A percentile compares a stretch with the other conserved stretches of the same genome.
phyloP scores from a whole-genome alignment of 2,329 filamentous ascomycete genomes.

The Neophaeococcomyces aloes region DNA sequence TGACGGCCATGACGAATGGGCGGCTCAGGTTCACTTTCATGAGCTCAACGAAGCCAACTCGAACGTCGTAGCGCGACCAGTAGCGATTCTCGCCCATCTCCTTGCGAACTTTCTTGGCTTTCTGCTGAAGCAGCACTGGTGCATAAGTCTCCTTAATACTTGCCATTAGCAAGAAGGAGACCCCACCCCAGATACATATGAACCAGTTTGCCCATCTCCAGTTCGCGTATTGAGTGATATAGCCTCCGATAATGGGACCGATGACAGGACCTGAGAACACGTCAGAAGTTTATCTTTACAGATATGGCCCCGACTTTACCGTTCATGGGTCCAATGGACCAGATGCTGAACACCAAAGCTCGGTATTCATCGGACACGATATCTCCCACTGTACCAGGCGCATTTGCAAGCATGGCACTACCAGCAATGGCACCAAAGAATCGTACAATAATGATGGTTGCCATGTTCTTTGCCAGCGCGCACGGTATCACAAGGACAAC shows the following conservation, averaged over 20 bases:
- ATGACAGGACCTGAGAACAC: conserved; percentile 27
- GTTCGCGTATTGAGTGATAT: conserved; percentile 57
- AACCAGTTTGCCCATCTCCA: conserved; percentile 88
- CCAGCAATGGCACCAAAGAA: conserved; percentile 68
- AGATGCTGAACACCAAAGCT: conserved; percentile 72
- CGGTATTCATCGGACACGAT: conserved; percentile 71
- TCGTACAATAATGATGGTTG: conserved; percentile 57
- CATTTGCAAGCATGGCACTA: conserved; percentile 71
- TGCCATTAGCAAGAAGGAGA: conserved; percentile 48
- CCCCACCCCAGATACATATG: conserved; percentile 59
- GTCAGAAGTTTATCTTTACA: conserved; percentile 20
- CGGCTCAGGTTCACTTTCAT: conserved; percentile 66
- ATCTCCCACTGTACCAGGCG: conserved; percentile 72
- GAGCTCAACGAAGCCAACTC: conserved; percentile 52
- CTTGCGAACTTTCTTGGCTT: conserved; percentile 53
- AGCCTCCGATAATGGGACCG: conserved; percentile 68
- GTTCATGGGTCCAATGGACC: conserved; percentile 75
- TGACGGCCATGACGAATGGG: conserved; percentile 65
- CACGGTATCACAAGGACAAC: conserved; percentile 61
- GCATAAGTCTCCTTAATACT: conserved; percentile 66
- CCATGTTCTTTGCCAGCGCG: conserved; percentile 57
- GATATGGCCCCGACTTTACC: conserved; percentile 38
- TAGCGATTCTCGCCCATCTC: conserved; percentile 61
- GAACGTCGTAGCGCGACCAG: conserved; percentile 73
- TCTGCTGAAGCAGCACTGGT: conserved; percentile 57